Conservation (phyloP, 148 eudicot genomes). For the Spergularia bocconei region DNA sequence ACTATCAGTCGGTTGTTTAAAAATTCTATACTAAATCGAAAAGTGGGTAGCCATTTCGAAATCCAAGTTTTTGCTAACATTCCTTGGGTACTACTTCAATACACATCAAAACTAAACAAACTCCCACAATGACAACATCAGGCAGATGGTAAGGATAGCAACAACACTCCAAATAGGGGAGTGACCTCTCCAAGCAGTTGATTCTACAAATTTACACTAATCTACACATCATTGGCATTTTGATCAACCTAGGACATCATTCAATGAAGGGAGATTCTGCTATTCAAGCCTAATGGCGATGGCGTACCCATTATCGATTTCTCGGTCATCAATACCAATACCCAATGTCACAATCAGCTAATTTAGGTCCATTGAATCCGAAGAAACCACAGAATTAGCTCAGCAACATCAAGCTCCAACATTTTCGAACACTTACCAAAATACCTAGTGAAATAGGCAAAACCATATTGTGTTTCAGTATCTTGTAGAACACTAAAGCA, state of each 20-base stretch:
- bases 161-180: background rate
- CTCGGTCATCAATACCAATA: background rate
- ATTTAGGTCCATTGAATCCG: background rate
- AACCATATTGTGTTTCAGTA: background rate
- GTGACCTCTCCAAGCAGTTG: background rate
- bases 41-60: background rate
- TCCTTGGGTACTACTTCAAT: background rate
- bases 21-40: background rate
- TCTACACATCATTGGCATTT: background rate
- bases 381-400: background rate
- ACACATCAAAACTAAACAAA: background rate
- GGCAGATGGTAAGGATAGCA: background rate
- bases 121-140: background rate
- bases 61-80: background rate
- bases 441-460: background rate
- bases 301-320: background rate
- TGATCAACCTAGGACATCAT: background rate
- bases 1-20: background rate
- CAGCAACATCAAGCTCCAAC: slow-evolving; percentile 1
- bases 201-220: background rate
- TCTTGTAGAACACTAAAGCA: background rate
- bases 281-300: background rate
- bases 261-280: background rate
- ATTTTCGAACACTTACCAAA: background rate
- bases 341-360: background rate